Conservation (phyloP, 208 protist genomes). For the Leishmania mexicana region DNA sequence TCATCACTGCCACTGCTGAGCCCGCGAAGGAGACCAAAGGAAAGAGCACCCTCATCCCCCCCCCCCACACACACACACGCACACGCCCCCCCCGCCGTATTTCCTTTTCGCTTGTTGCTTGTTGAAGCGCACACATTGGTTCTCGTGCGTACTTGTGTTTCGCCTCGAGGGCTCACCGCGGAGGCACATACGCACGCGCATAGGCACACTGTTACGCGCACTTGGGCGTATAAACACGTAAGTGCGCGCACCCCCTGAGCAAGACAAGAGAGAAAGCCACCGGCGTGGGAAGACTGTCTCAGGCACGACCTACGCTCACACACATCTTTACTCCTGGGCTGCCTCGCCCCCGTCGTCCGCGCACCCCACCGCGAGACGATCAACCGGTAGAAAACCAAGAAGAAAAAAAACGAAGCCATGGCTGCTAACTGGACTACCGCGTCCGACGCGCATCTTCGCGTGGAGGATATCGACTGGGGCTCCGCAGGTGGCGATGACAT, state of each 20-base stretch:
- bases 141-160: neutral
- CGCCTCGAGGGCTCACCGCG: neutral
- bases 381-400: neutral
- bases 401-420: neutral
- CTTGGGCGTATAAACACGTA: neutral
- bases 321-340: neutral
- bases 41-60: neutral
- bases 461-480: slow-evolving; percentile 46
- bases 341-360: neutral
- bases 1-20: neutral
- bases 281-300: neutral
- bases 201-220: neutral
- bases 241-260: neutral
- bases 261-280: neutral
- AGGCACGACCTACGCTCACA: neutral
- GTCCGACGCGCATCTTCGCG: slow-evolving; percentile 16
- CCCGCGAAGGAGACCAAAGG: neutral
- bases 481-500: slow-evolving; percentile 40
- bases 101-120: too few relatives aligned
- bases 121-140: too few relatives aligned
- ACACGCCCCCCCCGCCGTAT: neutral
- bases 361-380: neutral
- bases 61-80: neutral
- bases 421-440: slow-evolving; percentile 20
- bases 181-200: neutral